These are phyloP conservation scores for Lactarius pseudohatsudake DNA, from an alignment of 768 basidiomycete species.

Conservation along the genomic window DNA sequence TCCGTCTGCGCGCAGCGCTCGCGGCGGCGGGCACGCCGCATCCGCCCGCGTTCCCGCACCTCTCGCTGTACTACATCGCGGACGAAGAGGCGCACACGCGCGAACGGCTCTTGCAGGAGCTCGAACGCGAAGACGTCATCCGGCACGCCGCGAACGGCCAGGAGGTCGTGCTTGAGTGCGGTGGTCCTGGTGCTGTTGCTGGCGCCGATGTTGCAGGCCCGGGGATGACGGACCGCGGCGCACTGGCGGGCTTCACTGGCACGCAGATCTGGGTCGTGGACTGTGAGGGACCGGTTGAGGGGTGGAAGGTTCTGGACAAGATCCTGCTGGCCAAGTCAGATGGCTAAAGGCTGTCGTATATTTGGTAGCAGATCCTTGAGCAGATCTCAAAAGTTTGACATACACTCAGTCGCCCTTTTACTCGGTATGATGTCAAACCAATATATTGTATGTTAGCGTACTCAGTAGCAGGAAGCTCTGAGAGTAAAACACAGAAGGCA, in stretches of 20 bases:
- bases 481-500: background rate
- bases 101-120: constrained; percentile 44
- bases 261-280: constrained; percentile 58
- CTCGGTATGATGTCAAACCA: background rate
- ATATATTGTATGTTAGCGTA: background rate
- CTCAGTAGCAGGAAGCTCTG: background rate
- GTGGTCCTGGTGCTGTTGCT: constrained; percentile 30
- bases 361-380: background rate
- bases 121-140: constrained; percentile 43
- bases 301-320: constrained; percentile 53
- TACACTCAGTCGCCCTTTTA: background rate
- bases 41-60: constrained; percentile 65
- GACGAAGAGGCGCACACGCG: constrained; percentile 65
- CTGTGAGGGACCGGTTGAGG: constrained; percentile 60
- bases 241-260: constrained; percentile 40
- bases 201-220: background rate
- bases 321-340: constrained; percentile 28
- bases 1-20: constrained; percentile 50
- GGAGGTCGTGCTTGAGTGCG: constrained; percentile 39
- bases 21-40: constrained; percentile 39
- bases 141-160: constrained; percentile 23
- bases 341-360: background rate
- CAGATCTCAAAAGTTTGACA: background rate
- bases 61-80: constrained; percentile 72
- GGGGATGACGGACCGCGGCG: constrained; percentile 26